These are phyloP conservation scores for Orbilia blumenaviensis DNA, from an alignment of 2,329 filamentous ascomycete species.

Conservation along the genomic window DNA sequence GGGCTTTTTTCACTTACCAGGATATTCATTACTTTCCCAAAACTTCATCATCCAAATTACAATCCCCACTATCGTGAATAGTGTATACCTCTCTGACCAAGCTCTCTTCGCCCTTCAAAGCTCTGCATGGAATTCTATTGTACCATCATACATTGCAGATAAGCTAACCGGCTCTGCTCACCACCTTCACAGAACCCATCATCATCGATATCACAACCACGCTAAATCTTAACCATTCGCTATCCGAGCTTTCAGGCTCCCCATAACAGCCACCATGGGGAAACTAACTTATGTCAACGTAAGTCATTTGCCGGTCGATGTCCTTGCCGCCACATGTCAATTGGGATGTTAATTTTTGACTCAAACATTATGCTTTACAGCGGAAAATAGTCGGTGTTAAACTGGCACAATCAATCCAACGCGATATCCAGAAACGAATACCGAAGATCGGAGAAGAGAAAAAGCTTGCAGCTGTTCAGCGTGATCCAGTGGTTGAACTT, in stretches of 20 bases:
- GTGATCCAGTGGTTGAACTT: constrained; percentile 42
- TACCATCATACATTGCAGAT: neutral
- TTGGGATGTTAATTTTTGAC: neutral
- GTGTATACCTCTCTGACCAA: neutral
- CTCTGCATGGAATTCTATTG: neutral
- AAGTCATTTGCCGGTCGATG: neutral
- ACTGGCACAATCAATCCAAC: constrained; percentile 43
- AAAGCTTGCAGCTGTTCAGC: constrained; percentile 47
- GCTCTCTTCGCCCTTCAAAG: neutral
- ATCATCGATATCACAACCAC: neutral
- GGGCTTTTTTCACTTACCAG: too few relatives aligned
- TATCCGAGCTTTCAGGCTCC: neutral
- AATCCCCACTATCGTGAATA: neutral
- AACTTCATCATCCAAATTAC: neutral
- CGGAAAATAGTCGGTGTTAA: constrained; percentile 45
- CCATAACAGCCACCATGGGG: constrained; percentile 3
- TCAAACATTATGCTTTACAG: neutral
- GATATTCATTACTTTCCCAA: neutral
- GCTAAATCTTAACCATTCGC: neutral
- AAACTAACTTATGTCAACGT: constrained; percentile 49
- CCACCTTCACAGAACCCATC: neutral
- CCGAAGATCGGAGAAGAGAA: constrained; percentile 47
- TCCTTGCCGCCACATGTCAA: neutral
- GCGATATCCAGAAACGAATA: constrained; percentile 50
- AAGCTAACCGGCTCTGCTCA: constrained; percentile 1